Evolutionary conservation across 345 rosid genomes (phyloP).

Genomic region (Eucalyptus regnans): DNA sequence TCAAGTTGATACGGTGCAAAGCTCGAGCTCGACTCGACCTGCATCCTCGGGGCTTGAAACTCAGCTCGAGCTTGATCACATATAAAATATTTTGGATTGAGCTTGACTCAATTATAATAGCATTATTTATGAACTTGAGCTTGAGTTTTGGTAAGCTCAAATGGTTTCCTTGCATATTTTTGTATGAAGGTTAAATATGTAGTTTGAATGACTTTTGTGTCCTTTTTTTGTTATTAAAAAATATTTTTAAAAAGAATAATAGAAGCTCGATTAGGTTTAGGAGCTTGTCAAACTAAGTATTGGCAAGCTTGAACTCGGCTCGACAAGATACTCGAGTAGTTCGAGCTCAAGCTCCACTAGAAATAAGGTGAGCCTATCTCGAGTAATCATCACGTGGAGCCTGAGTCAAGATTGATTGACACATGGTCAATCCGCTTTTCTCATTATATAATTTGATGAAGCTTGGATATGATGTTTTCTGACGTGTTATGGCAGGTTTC

Average conservation of each 20-base stretch:
- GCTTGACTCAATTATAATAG: background rate
- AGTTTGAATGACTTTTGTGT: background rate
- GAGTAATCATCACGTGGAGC: background rate
- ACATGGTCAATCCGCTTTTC: background rate
- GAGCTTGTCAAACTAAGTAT: background rate
- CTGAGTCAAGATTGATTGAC: background rate
- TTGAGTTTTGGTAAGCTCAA: background rate
- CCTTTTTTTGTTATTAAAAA: background rate
- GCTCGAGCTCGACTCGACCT: background rate
- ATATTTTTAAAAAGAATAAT: background rate
- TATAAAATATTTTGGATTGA: background rate
- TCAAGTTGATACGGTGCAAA: background rate
- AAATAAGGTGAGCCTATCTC: background rate
- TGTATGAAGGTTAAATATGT: background rate
- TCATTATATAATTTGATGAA: background rate
- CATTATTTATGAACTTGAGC: background rate
- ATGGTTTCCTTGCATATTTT: background rate
- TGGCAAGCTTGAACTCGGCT: background rate
- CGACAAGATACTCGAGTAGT: background rate
- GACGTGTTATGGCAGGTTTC: slow-evolving; percentile 26
- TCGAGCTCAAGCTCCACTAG: background rate
- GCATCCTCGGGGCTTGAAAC: background rate
- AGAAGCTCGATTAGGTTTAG: background rate
- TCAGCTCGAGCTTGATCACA: background rate
- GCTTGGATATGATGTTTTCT: background rate